Evolutionary conservation across 192 early-diverging fungal species (phyloP).

Genomic region (Mortierella antarctica): DNA sequence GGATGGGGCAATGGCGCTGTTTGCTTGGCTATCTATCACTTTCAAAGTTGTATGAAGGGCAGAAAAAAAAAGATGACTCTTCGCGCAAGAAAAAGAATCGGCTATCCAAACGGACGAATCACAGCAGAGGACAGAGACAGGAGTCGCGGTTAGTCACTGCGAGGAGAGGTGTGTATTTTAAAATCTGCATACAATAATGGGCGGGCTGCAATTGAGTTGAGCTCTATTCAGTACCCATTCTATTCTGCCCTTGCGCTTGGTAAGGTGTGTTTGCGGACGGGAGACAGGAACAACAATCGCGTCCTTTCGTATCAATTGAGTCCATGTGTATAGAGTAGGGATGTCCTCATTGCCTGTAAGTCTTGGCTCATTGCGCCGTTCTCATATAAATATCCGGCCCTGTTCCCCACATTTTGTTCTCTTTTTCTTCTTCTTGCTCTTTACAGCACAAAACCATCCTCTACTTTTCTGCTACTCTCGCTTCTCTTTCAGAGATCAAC

Average conservation of each 20-base stretch:
- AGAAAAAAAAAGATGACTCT: slow-evolving; percentile 20
- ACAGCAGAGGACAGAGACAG: slow-evolving; percentile 23
- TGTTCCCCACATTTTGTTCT: slow-evolving; percentile 18
- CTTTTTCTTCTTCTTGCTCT: slow-evolving; percentile 18
- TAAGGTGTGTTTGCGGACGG: too few species aligned
- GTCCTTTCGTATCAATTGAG: background rate
- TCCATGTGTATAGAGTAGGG: background rate
- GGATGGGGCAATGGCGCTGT: slow-evolving; percentile 29
- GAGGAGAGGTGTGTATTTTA: background rate
- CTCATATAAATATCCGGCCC: slow-evolving; percentile 31
- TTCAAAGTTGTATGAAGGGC: slow-evolving; percentile 39
- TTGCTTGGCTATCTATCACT: slow-evolving; percentile 32
- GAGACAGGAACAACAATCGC: background rate
- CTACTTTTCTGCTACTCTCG: background rate
- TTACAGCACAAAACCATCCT: slow-evolving; percentile 35
- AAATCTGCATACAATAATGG: background rate
- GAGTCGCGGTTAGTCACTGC: slow-evolving; percentile 13
- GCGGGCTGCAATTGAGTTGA: too few species aligned
- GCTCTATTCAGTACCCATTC: too few species aligned
- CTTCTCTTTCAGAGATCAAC: background rate
- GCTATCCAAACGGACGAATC: slow-evolving; percentile 31
- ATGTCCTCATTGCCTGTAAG: background rate
- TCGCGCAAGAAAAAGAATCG: slow-evolving; percentile 7
- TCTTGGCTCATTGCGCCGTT: background rate
- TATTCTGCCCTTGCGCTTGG: too few species aligned